Evolutionary conservation across 768 basidiomycete species (phyloP).

Genomic region (Epithele typhae): DNA sequence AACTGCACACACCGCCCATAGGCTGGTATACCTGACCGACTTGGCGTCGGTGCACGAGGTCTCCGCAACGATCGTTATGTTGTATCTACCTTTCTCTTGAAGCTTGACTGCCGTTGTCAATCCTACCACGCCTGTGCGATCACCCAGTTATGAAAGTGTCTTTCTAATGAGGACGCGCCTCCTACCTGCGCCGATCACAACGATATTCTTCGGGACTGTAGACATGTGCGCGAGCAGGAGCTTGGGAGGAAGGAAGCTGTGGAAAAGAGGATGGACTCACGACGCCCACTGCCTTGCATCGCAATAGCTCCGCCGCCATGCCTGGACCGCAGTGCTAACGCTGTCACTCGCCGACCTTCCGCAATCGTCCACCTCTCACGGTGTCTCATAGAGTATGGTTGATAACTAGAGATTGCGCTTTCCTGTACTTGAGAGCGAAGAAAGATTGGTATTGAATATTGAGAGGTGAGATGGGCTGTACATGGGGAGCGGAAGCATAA

Average conservation of each 20-base stretch:
- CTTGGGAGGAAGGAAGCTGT: too few relatives aligned
- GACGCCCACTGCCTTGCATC: too few relatives aligned
- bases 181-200: constrained; percentile 40
- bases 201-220: constrained; percentile 22
- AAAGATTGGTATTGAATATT: too few relatives aligned
- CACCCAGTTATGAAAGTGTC: background rate
- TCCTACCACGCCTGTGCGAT: constrained; percentile 62
- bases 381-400: too few relatives aligned
- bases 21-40: constrained; percentile 72
- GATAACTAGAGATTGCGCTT: too few relatives aligned
- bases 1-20: constrained; percentile 66
- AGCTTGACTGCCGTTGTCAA: constrained; percentile 71
- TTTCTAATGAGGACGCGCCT: background rate
- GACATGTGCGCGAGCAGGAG: background rate
- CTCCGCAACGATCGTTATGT: constrained; percentile 69
- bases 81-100: constrained; percentile 57
- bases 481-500: background rate
- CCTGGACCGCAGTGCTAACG: too few relatives aligned
- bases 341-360: too few relatives aligned
- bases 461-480: too few relatives aligned
- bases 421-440: too few relatives aligned
- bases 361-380: too few relatives aligned
- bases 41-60: constrained; percentile 68
- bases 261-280: too few relatives aligned
- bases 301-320: too few relatives aligned